Conservation (phyloP, 2,329 filamentous ascomycete species). For the Neonectria coccinea region DNA sequence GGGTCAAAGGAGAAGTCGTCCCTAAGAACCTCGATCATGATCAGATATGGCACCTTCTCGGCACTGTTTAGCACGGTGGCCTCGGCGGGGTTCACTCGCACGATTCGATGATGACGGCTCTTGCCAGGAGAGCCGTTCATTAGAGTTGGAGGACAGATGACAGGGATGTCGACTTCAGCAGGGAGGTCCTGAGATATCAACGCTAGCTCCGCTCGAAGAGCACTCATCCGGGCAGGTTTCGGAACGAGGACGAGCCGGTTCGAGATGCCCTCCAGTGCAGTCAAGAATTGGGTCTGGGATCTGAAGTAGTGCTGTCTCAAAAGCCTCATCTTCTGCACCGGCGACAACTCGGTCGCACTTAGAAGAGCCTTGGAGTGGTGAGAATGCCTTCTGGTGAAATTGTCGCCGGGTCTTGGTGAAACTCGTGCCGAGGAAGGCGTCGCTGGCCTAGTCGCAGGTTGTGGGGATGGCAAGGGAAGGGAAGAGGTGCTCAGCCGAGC, state of each 20-base stretch:
- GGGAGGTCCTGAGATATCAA: conserved; percentile 84
- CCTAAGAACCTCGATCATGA: conserved; percentile 85
- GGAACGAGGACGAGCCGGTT: conserved; percentile 86
- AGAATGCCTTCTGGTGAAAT: conserved; percentile 69
- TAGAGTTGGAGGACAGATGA: conserved; percentile 82
- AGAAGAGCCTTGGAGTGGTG: conserved; percentile 69
- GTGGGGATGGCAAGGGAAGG: conserved; percentile 71
- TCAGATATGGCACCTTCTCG: conserved; percentile 84
- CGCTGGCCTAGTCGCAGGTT: conserved; percentile 62
- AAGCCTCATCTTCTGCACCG: conserved; percentile 75
- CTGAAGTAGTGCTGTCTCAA: conserved; percentile 86
- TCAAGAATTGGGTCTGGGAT: conserved; percentile 83
- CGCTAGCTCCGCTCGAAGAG: conserved; percentile 82
- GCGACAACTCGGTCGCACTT: conserved; percentile 71
- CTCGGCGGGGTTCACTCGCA: conserved; percentile 85
- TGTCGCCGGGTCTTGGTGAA: conserved; percentile 58
- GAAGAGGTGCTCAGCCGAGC: conserved; percentile 76
- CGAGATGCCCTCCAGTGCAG: conserved; percentile 84
- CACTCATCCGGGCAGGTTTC: conserved; percentile 83
- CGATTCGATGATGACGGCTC: conserved; percentile 84
- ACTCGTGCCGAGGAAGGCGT: conserved; percentile 70
- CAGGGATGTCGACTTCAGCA: conserved; percentile 84
- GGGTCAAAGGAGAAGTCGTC: conserved; percentile 89
- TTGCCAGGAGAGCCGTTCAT: conserved; percentile 78
- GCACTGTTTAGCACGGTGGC: conserved; percentile 88